Evolutionary conservation across 257 asterid species (phyloP).

Genomic region (Gentiana dahurica): DNA sequence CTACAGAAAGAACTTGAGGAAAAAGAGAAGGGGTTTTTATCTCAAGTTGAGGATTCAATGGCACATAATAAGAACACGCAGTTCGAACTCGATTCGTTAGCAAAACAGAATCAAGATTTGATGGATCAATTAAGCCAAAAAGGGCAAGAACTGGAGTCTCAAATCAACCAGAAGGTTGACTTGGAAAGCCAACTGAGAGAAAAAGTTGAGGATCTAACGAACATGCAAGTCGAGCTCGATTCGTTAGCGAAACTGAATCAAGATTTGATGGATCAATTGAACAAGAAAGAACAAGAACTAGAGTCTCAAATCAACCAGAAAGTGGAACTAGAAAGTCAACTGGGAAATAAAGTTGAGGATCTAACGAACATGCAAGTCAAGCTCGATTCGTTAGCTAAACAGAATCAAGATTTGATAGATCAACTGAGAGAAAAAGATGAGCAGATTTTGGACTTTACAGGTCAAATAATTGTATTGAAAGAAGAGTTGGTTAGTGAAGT

Average conservation of each 20-base stretch:
- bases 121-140: slow-evolving; percentile 38
- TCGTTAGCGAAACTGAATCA: too few relatives aligned
- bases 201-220: too few relatives aligned
- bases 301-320: slow-evolving; percentile 35
- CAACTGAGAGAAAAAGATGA: slow-evolving; percentile 23
- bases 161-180: slow-evolving; percentile 13
- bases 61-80: slow-evolving; percentile 31
- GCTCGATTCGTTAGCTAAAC: too few relatives aligned
- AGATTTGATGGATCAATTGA: slow-evolving; percentile 29
- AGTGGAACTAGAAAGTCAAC: slow-evolving; percentile 29
- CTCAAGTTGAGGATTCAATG: slow-evolving; percentile 40
- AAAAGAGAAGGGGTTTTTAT: slow-evolving; percentile 35
- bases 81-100: slow-evolving; percentile 42
- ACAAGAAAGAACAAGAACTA: slow-evolving; percentile 36
- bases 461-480: slow-evolving; percentile 33
- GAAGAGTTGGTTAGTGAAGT: slow-evolving; percentile 33
- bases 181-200: too few relatives aligned
- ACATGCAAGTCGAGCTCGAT: too few relatives aligned
- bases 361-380: neutral
- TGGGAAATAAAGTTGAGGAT: slow-evolving; percentile 31
- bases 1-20: slow-evolving; percentile 47
- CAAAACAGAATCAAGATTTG: slow-evolving; percentile 30
- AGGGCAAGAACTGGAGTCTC: slow-evolving; percentile 33
- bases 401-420: too few relatives aligned
- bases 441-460: slow-evolving; percentile 35